Evolutionary conservation across 495 filamentous ascomycete genomes (phyloP).

Genomic region (Thermothielavioides terrestris): DNA sequence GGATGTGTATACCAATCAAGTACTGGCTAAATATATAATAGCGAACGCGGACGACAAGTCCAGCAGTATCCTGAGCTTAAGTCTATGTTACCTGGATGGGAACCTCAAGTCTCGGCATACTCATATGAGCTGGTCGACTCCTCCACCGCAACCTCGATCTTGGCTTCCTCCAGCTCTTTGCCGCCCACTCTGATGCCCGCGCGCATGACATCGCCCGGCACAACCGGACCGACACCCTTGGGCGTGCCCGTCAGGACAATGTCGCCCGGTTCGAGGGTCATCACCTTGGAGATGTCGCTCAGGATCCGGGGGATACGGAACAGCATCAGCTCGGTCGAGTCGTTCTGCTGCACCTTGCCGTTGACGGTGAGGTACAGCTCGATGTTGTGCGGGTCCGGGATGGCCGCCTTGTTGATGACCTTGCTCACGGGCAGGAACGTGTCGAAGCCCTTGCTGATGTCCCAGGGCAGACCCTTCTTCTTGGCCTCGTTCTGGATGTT

Average conservation of each 20-base stretch:
- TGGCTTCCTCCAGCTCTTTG: constrained; percentile 76
- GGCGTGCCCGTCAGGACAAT: constrained; percentile 91
- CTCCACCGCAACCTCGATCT: constrained; percentile 74
- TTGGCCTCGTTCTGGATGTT: constrained; percentile 94
- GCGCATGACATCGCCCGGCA: constrained; percentile 79
- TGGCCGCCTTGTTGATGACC: constrained; percentile 63
- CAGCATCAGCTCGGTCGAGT: constrained; percentile 84
- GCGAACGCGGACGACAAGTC: not conserved
- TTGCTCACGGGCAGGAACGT: constrained; percentile 84
- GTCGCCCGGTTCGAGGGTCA: constrained; percentile 87
- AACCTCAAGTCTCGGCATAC: constrained; percentile 51
- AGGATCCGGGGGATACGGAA: constrained; percentile 80
- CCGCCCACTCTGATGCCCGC: constrained; percentile 75
- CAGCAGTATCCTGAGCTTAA: too few species aligned
- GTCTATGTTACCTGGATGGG: not conserved
- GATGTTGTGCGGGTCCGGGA: constrained; percentile 81
- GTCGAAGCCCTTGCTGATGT: constrained; percentile 92
- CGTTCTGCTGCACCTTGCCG: constrained; percentile 62
- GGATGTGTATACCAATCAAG: too few species aligned
- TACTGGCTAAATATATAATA: not conserved
- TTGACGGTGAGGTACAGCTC: constrained; percentile 80
- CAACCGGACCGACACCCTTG: constrained; percentile 86
- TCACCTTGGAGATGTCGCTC: constrained; percentile 86
- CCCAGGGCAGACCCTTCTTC: constrained; percentile 94
- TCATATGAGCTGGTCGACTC: constrained; percentile 50